Conservation (phyloP, 306 rosid genomes). For the Quillaja saponaria region DNA sequence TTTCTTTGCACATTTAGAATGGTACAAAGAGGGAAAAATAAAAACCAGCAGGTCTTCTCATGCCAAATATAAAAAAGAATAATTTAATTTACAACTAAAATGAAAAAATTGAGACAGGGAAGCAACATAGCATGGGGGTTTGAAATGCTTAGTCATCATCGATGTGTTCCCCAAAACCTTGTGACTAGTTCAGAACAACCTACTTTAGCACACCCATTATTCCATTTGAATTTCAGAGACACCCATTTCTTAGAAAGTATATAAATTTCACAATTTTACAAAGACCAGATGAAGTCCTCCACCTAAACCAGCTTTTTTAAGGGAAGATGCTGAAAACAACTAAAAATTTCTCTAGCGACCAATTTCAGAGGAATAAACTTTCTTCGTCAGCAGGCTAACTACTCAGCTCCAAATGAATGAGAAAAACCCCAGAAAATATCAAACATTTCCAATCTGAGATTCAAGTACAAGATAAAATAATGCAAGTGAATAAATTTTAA, state of each 20-base stretch:
- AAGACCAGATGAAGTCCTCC: slow-evolving; percentile 23
- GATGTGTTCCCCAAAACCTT: too few relatives aligned
- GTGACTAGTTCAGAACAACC: too few relatives aligned
- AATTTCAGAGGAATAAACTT: slow-evolving; percentile 16
- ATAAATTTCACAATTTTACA: slow-evolving; percentile 26
- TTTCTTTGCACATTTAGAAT: background rate
- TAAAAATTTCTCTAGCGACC: slow-evolving; percentile 20
- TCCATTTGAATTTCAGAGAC: slow-evolving; percentile 41
- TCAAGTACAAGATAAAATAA: slow-evolving; percentile 40
- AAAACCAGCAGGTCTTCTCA: background rate
- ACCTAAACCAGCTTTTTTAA: slow-evolving; percentile 42
- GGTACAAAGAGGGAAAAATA: slow-evolving; percentile 6
- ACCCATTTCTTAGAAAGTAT: slow-evolving; percentile 39
- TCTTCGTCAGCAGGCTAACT: slow-evolving; percentile 19
- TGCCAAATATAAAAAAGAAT: background rate
- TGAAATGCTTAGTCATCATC: too few relatives aligned
- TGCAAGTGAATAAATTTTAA: slow-evolving; percentile 35
- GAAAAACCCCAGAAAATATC: slow-evolving; percentile 29
- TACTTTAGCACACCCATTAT: slow-evolving; percentile 38
- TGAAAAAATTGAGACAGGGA: too few relatives aligned
- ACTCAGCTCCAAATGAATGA: slow-evolving; percentile 27
- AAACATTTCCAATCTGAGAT: slow-evolving; percentile 55
- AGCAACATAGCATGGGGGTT: too few relatives aligned
- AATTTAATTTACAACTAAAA: background rate
- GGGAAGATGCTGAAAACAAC: slow-evolving; percentile 31